These are phyloP conservation scores for Zymoseptoria ardabiliae DNA, from an alignment of 2,329 filamentous ascomycete species.

Conservation along the genomic window DNA sequence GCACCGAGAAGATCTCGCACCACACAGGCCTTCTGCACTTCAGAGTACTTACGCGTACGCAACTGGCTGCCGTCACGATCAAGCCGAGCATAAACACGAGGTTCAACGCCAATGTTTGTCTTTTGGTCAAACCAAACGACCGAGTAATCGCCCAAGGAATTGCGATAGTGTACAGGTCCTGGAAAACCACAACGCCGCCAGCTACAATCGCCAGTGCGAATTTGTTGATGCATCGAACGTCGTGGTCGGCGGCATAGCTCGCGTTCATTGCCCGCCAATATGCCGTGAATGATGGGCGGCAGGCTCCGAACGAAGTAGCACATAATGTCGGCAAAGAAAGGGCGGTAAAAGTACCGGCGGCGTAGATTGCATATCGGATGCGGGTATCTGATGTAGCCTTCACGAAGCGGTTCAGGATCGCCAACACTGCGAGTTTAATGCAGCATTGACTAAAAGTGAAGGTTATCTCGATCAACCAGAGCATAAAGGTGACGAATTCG, in stretches of 20 bases:
- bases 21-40: too few relatives aligned
- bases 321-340: not conserved
- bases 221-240: conserved; percentile 39
- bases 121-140: conserved; percentile 35
- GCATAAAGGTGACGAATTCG: conserved; percentile 13
- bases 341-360: not conserved
- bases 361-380: not conserved
- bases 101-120: conserved; percentile 40
- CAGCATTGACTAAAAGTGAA: conserved; percentile 19
- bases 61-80: conserved; percentile 27
- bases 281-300: not conserved
- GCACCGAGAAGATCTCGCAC: too few relatives aligned
- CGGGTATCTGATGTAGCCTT: not conserved
- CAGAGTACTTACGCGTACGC: conserved; percentile 14
- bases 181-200: conserved; percentile 34
- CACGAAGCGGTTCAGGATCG: not conserved
- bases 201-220: conserved; percentile 32
- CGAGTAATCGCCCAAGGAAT: conserved; percentile 40
- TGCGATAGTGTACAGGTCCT: conserved; percentile 35
- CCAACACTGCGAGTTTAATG: not conserved
- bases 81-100: conserved; percentile 31
- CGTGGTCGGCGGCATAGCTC: conserved; percentile 31
- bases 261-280: not conserved
- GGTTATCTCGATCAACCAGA: conserved; percentile 28
- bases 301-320: not conserved